Percentiles rank a stretch among this genome's conserved stretches.
Evolutionary conservation across 2,329 filamentous ascomycete genomes (phyloP).

Genomic region (Mycosphaerelloides madeirae): DNA sequence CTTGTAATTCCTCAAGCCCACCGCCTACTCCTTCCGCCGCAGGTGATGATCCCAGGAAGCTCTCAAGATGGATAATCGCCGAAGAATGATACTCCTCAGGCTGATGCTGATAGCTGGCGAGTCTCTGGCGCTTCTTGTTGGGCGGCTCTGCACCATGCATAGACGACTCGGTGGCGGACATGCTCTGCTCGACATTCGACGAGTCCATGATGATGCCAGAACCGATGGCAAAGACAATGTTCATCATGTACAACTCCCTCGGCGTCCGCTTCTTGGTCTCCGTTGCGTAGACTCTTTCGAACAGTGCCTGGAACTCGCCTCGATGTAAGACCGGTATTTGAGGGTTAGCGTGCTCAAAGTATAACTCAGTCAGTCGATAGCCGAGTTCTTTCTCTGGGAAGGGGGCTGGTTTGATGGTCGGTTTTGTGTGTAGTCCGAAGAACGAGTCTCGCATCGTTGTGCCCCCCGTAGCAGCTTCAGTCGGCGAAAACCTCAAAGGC

Average conservation of each 20-base stretch:
- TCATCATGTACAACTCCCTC: slow-evolving; percentile 85
- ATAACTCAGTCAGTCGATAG: slow-evolving; percentile 68
- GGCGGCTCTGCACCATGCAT: slow-evolving; percentile 24
- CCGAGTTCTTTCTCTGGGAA: slow-evolving; percentile 78
- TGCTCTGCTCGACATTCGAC: slow-evolving; percentile 30
- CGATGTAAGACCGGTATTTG: slow-evolving; percentile 91
- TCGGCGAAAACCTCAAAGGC: slow-evolving; percentile 50
- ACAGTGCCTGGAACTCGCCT: slow-evolving; percentile 81
- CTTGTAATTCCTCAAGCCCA: slow-evolving; percentile 87
- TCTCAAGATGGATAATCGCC: slow-evolving; percentile 85
- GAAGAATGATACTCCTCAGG: slow-evolving; percentile 96
- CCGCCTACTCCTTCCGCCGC: slow-evolving; percentile 67
- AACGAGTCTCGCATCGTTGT: slow-evolving; percentile 93
- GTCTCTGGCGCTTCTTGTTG: slow-evolving; percentile 48
- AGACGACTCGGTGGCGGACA: slow-evolving; percentile 31
- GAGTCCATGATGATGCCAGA: slow-evolving; percentile 79
- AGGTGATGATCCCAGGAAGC: slow-evolving; percentile 67
- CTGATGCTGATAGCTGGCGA: slow-evolving; percentile 53
- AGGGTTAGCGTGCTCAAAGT: slow-evolving; percentile 94
- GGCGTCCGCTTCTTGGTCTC: slow-evolving; percentile 64
- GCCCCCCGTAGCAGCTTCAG: slow-evolving; percentile 51
- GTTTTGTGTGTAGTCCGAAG: slow-evolving; percentile 90
- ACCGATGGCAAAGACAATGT: slow-evolving; percentile 96
- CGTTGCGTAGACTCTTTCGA: slow-evolving; percentile 72
- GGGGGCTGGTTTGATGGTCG: slow-evolving; percentile 75